phyloP scores from a whole-genome alignment of 306 rosid species.

The Trichosanthes cucumerina region DNA sequence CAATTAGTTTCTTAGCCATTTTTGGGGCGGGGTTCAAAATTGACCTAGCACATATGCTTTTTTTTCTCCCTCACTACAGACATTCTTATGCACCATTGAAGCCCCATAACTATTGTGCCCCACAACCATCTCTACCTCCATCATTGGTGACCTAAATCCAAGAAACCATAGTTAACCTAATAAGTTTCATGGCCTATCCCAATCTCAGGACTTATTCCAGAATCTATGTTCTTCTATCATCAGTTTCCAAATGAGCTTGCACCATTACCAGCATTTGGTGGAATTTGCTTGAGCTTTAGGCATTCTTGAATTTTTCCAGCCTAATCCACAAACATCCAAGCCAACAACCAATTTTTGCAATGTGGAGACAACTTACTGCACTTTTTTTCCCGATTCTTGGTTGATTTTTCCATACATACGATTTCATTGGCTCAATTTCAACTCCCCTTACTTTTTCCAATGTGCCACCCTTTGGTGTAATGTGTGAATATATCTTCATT shows the following conservation, averaged over 20 bases:
- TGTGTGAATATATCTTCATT: not conserved
- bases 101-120: not conserved
- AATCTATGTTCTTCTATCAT: too few relatives aligned
- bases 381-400: too few relatives aligned
- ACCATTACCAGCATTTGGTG: too few relatives aligned
- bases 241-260: too few relatives aligned
- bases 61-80: not conserved
- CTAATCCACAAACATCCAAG: not conserved
- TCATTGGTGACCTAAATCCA: not conserved
- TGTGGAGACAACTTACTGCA: not conserved
- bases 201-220: too few relatives aligned
- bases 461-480: too few relatives aligned
- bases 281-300: too few relatives aligned
- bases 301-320: not conserved
- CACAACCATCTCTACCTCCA: not conserved
- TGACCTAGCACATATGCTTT: not conserved
- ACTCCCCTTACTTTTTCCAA: too few relatives aligned
- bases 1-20: not conserved
- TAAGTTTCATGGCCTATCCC: not conserved
- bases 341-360: not conserved
- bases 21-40: not conserved
- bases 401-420: too few relatives aligned
- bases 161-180: not conserved
- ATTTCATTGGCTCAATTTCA: too few relatives aligned
- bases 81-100: not conserved